phyloP scores from a whole-genome alignment of 306 rosid genomes.

The Medicago lupulina region DNA sequence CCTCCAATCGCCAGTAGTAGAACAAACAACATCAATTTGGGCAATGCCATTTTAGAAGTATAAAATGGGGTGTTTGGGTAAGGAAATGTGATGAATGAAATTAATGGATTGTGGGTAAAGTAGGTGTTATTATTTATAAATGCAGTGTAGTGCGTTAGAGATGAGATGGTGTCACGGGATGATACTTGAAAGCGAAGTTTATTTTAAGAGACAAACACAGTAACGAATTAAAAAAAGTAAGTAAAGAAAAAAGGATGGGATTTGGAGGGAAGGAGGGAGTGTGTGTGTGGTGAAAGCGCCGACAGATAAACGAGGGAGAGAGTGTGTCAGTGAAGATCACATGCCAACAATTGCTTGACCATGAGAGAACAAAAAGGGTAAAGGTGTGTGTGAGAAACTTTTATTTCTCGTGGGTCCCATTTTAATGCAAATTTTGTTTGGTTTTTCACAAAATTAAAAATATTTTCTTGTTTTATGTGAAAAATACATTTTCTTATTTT shows the following conservation, averaged over 20 bases:
- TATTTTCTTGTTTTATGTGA: too few relatives aligned
- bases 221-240: background rate
- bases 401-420: slow-evolving; percentile 2
- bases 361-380: background rate
- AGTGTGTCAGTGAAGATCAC: slow-evolving; percentile 52
- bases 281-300: slow-evolving; percentile 47
- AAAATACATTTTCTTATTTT: too few relatives aligned
- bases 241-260: background rate
- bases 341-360: slow-evolving; percentile 34
- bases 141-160: background rate
- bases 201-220: slow-evolving; percentile 1
- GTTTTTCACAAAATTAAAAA: too few relatives aligned
- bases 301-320: slow-evolving; percentile 39
- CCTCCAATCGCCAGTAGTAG: background rate
- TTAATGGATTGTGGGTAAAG: background rate
- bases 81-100: background rate
- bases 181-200: slow-evolving; percentile 47
- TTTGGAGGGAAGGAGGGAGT: slow-evolving; percentile 43
- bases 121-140: slow-evolving; percentile 42
- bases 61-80: too few relatives aligned
- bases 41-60: slow-evolving; percentile 31
- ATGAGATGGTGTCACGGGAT: slow-evolving; percentile 59
- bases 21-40: background rate
- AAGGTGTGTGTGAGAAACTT: background rate
- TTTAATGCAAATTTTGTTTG: background rate